phyloP scores from a whole-genome alignment of 805 yeast genomes.

The Ogataea chonburiensis region DNA sequence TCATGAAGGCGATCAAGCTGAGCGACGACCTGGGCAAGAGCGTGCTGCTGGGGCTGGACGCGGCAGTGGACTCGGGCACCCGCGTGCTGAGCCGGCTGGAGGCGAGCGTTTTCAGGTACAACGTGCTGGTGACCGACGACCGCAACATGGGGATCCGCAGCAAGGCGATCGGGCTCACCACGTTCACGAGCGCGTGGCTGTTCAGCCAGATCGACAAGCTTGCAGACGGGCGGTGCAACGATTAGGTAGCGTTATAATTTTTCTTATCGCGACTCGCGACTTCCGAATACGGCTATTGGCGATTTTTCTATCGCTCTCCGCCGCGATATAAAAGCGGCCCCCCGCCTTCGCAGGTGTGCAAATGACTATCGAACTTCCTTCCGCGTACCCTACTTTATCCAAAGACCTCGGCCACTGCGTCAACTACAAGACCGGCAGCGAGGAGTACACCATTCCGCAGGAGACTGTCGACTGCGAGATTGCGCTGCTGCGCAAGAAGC shows the following conservation, averaged over 20 bases:
- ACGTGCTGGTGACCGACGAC: slow-evolving; percentile 71
- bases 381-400: slow-evolving; percentile 23
- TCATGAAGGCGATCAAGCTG: slow-evolving; percentile 47
- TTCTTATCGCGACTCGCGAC: slow-evolving; percentile 1
- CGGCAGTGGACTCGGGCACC: slow-evolving; percentile 23
- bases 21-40: slow-evolving; percentile 33
- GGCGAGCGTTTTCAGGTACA: slow-evolving; percentile 49
- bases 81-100: slow-evolving; percentile 34
- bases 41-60: slow-evolving; percentile 27
- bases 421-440: slow-evolving; percentile 19
- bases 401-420: slow-evolving; percentile 21
- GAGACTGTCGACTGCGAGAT: slow-evolving; percentile 28
- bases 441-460: slow-evolving; percentile 24
- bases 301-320: slow-evolving; percentile 1
- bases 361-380: slow-evolving; percentile 19
- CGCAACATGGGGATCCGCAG: slow-evolving; percentile 68
- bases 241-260: slow-evolving; percentile 29
- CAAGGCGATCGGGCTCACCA: slow-evolving; percentile 51
- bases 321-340: background rate
- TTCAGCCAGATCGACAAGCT: slow-evolving; percentile 49
- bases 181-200: slow-evolving; percentile 61
- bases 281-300: slow-evolving; percentile 10
- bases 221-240: slow-evolving; percentile 51
- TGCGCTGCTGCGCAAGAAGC: slow-evolving; percentile 14
- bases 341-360: background rate